phyloP scores from a whole-genome alignment of 352 stramenopile genomes.

The Globisporangium polare region DNA sequence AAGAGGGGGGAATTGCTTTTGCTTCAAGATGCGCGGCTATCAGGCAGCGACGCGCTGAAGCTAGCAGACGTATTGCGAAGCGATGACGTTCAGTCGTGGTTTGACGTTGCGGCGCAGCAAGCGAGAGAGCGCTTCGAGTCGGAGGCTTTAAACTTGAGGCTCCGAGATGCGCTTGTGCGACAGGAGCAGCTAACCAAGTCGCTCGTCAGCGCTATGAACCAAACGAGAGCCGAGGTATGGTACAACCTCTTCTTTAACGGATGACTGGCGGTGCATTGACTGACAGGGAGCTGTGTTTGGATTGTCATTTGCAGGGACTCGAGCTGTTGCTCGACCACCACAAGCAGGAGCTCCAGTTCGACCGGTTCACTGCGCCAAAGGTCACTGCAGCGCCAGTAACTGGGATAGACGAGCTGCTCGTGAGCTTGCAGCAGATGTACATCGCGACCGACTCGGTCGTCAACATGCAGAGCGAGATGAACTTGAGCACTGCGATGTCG shows the following conservation, averaged over 20 bases:
- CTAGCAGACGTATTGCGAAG: too few relatives aligned
- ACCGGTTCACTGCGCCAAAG: background rate
- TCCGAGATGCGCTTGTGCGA: background rate
- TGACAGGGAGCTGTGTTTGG: too few relatives aligned
- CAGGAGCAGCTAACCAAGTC: background rate
- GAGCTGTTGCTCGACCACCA: background rate
- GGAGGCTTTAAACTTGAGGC: slow-evolving; percentile 6
- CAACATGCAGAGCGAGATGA: background rate
- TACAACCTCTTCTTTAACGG: too few relatives aligned
- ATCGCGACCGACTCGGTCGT: background rate
- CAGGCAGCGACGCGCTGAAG: too few relatives aligned
- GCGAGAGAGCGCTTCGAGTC: background rate
- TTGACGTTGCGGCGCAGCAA: slow-evolving; percentile 2
- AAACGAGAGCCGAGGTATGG: background rate
- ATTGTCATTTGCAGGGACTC: background rate
- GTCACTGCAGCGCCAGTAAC: background rate
- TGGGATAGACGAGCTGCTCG: background rate
- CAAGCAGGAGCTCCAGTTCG: background rate
- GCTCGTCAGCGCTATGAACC: background rate
- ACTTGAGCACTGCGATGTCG: background rate
- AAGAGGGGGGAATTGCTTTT: background rate
- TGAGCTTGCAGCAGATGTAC: slow-evolving; percentile 1
- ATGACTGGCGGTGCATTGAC: too few relatives aligned
- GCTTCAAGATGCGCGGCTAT: too few relatives aligned
- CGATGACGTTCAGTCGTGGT: background rate